phyloP scores from a whole-genome alignment of 371 early-diverging fungal genomes.

The Mucor racemosus region DNA sequence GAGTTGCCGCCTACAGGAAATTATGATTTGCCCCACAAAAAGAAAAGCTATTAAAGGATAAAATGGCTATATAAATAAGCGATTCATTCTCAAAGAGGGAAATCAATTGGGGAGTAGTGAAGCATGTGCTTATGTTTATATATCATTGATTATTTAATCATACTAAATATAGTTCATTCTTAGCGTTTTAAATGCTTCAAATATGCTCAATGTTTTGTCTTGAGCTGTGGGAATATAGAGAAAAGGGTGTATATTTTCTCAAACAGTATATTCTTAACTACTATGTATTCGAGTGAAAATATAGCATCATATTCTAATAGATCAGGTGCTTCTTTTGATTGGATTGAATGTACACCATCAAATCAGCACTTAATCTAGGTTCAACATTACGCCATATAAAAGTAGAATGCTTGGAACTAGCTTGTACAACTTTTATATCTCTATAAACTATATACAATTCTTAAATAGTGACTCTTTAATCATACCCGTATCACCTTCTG shows the following conservation, averaged over 20 bases:
- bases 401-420: conserved; percentile 2
- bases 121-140: conserved; percentile 3
- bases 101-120: neutral
- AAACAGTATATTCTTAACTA: neutral
- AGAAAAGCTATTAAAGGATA: neutral
- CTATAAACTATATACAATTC: neutral
- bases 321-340: conserved; percentile 5
- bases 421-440: neutral
- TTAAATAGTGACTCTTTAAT: neutral
- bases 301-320: neutral
- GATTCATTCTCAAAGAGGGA: neutral
- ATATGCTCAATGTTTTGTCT: neutral
- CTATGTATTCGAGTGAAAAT: neutral
- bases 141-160: neutral
- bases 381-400: conserved; percentile 3
- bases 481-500: conserved; percentile 2
- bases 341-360: neutral
- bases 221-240: neutral
- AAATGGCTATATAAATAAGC: conserved; percentile 21
- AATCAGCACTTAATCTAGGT: conserved; percentile 9
- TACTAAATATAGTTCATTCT: conserved; percentile 3
- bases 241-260: neutral
- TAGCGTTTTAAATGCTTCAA: neutral
- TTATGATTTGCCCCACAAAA: conserved; percentile 5
- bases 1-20: conserved; percentile 1